Conservation (phyloP, 257 asterid genomes). For the Thymus quinquecostatus region DNA sequence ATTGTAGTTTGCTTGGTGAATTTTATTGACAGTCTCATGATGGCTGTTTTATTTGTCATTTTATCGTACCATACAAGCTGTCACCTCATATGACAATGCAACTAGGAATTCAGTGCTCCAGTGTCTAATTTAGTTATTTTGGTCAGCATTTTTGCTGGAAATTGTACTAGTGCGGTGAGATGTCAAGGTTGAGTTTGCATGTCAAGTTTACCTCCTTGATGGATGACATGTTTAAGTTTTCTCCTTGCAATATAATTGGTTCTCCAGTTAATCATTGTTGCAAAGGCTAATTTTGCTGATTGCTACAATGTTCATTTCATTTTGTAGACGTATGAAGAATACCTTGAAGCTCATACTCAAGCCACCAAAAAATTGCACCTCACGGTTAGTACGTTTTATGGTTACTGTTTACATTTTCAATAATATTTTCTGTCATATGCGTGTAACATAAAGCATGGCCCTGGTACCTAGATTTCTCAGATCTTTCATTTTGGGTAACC, state of each 20-base stretch:
- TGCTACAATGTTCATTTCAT: constrained; percentile 31
- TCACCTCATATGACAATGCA: constrained; percentile 8
- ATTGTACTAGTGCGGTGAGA: constrained; percentile 3
- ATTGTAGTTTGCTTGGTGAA: background rate
- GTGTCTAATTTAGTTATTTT: constrained; percentile 3
- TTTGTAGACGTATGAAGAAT: constrained; percentile 93
- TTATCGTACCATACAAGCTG: background rate
- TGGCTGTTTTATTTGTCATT: constrained; percentile 14
- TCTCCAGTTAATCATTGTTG: constrained; percentile 17
- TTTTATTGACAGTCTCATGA: background rate
- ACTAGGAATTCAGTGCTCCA: background rate
- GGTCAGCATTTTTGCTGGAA: background rate
- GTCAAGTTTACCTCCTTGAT: constrained; percentile 15
- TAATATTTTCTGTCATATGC: constrained; percentile 21
- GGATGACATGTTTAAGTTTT: constrained; percentile 6
- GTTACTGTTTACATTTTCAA: constrained; percentile 16
- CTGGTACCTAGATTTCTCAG: constrained; percentile 9
- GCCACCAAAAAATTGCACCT: constrained; percentile 50
- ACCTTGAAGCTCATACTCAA: constrained; percentile 79
- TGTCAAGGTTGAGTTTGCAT: constrained; percentile 11
- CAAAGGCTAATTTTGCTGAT: constrained; percentile 32
- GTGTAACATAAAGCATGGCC: constrained; percentile 9
- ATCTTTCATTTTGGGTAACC: constrained; percentile 3
- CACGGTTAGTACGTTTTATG: constrained; percentile 57
- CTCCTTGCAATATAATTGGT: background rate